Evolutionary conservation across 1,139 yeast species (phyloP), one percentile per base, ranked within the genome.

Genomic region (Candida glucosophila): DNA sequence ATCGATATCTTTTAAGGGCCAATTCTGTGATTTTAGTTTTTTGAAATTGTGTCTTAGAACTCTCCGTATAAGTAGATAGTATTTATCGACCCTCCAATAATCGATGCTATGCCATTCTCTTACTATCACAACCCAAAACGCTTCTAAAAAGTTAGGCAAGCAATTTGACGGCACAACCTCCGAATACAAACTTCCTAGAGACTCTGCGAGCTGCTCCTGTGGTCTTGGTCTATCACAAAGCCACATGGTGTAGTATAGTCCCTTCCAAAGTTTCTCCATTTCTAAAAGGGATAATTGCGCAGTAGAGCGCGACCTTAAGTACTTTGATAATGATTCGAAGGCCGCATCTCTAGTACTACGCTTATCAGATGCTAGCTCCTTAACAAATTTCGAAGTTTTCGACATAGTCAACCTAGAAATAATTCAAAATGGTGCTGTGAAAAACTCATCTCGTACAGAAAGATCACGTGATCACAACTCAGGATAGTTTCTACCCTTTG

Each of bases 191-290:
- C 56, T 64, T 1, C 92, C 94, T 35, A 90, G 59, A 26, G 73
- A 74, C 28, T 67, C 73, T 3, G 95, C 94, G 23, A 90, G 61
- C 32, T 77, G 60, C 50, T 86, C 95, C 54, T 90, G 98, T 15
- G 95, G 92, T 40, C 78, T 67, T 16, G 95, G 93, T 43, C 92
- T 73, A 53, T 90, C 98, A 47, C 94, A 73, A 54, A 80, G 85
- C 98, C 98, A 90, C 95, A 90, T 83, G 15, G 85, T 76, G 49
- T 67, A 90, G 53, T 79, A 90, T 25, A 90, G 64, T 6, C 97
- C 98, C 53, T 82, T 85, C 96, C 97, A 90, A 32, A 90, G 60
- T 50, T 88, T 86, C 39, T 80, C 80, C 40, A 76, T 64, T 34
- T 88, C 95, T 22, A 59, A 41, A 19, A 46, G 38, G 4, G 49